These are phyloP conservation scores for Nicotiana tabacum DNA, from an alignment of 257 asterid genomes.

Conservation along the genomic window DNA sequence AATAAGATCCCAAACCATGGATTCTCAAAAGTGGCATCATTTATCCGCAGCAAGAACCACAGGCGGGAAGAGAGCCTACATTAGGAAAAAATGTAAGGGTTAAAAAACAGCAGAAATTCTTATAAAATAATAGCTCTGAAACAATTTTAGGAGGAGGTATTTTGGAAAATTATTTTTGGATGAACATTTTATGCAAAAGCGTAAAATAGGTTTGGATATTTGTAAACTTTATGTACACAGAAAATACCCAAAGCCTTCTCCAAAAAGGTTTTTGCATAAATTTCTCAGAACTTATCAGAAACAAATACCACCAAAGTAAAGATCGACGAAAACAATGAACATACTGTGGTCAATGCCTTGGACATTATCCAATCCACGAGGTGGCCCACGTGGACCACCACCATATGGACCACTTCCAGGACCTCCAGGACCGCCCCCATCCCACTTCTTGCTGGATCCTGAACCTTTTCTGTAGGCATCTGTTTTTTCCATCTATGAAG, in stretches of 20 bases:
- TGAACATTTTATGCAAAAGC: neutral
- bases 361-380: slow-evolving; percentile 78
- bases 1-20: neutral
- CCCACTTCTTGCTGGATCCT: slow-evolving; percentile 94
- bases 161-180: neutral
- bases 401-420: slow-evolving; percentile 90
- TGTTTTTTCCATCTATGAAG: slow-evolving; percentile 78
- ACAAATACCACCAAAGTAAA: neutral
- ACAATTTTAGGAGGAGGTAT: neutral
- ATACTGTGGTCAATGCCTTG: slow-evolving; percentile 92
- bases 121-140: neutral
- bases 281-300: neutral
- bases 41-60: slow-evolving; percentile 95
- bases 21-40: neutral
- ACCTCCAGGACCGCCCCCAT: slow-evolving; percentile 93
- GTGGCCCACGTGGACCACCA: slow-evolving; percentile 91
- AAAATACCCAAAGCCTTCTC: neutral
- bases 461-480: slow-evolving; percentile 74
- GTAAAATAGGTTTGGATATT: neutral
- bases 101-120: neutral
- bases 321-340: slow-evolving; percentile 17
- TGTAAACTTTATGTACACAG: neutral
- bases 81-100: neutral
- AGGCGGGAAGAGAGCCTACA: slow-evolving; percentile 87
- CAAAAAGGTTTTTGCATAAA: neutral